Evolutionary conservation across 139 green algal genomes (phyloP).

Genomic region (Chlorella sp.): DNA sequence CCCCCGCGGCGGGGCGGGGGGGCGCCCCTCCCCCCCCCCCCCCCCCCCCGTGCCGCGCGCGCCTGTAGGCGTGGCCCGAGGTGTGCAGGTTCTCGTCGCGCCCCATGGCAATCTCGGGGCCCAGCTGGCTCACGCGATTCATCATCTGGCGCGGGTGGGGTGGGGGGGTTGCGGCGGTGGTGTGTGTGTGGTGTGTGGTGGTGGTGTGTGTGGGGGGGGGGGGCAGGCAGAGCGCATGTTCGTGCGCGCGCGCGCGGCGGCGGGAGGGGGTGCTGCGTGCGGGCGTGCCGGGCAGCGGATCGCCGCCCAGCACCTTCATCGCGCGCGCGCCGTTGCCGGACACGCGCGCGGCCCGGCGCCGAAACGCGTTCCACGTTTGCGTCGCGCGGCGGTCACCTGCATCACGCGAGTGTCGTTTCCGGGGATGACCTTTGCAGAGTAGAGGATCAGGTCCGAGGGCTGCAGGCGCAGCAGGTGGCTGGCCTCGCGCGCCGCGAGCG

Average conservation of each 20-base stretch:
- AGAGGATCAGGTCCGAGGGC: constrained; percentile 87
- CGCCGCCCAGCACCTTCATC: constrained; percentile 47
- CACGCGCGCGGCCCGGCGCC: too few relatives aligned
- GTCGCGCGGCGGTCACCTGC: too few relatives aligned
- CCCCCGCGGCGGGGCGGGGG: background rate
- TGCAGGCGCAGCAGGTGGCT: constrained; percentile 80
- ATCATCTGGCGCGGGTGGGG: too few relatives aligned
- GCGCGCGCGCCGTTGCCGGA: too few relatives aligned
- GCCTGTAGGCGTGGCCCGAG: constrained; percentile 81
- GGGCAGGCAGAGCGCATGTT: too few relatives aligned
- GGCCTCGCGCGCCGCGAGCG: constrained; percentile 75
- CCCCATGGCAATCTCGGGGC: constrained; percentile 77
- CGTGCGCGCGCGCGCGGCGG: too few relatives aligned
- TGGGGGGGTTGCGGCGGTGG: too few relatives aligned
- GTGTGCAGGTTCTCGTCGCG: constrained; percentile 86
- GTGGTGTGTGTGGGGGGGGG: too few relatives aligned
- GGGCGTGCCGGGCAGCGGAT: constrained; percentile 36
- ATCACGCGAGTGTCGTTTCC: constrained; percentile 72
- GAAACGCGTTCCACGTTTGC: too few relatives aligned
- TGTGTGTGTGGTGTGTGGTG: too few relatives aligned
- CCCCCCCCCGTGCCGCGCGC: background rate
- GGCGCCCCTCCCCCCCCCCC: too few relatives aligned
- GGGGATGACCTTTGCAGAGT: constrained; percentile 90
- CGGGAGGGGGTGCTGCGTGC: too few relatives aligned
- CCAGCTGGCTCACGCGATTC: constrained; percentile 84